Conservation (phyloP, 495 filamentous ascomycete genomes). For the Neurospora sp. region DNA sequence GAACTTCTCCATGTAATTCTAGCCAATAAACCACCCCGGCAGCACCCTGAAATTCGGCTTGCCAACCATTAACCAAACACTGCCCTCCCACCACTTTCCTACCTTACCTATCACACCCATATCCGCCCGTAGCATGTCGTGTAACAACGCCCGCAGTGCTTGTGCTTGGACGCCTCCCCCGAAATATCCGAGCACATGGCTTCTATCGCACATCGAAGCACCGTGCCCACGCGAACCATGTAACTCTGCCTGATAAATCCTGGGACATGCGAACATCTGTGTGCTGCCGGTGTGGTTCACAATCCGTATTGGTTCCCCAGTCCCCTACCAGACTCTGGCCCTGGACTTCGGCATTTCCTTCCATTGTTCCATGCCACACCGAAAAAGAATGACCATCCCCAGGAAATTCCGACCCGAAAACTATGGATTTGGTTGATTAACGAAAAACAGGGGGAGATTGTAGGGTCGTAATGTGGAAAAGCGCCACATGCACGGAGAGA, state of each 20-base stretch:
- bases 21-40: neutral
- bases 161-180: neutral
- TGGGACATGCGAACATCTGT: neutral
- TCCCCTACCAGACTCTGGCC: neutral
- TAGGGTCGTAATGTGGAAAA: neutral
- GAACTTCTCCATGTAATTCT: neutral
- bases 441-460: neutral
- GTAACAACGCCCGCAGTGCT: neutral
- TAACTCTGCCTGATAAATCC: too few species aligned
- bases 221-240: neutral
- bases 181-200: neutral
- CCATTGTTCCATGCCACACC: neutral
- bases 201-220: neutral
- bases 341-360: neutral
- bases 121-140: neutral
- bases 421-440: neutral
- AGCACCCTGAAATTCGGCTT: neutral
- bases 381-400: neutral
- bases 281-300: neutral
- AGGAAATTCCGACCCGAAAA: neutral
- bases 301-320: neutral
- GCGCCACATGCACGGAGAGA: neutral
- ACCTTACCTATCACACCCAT: neutral
- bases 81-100: neutral
- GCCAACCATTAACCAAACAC: neutral